phyloP scores from a whole-genome alignment of 805 yeast species.

The Kazachstania kunashirensis region DNA sequence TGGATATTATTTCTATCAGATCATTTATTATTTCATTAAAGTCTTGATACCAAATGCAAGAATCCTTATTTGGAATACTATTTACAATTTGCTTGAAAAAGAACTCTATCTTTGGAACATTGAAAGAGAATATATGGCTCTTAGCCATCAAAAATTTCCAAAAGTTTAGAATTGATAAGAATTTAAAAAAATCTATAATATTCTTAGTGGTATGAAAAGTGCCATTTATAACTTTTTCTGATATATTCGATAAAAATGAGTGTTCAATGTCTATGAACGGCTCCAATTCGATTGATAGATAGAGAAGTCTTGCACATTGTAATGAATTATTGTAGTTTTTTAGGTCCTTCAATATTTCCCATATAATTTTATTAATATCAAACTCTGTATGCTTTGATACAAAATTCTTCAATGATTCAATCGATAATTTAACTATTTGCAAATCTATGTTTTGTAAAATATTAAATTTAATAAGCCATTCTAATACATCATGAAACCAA shows the following conservation, averaged over 20 bases:
- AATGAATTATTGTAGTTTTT: neutral
- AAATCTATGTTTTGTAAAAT: constrained; percentile 15
- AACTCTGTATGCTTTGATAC: too few species aligned
- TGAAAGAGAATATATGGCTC: constrained; percentile 1
- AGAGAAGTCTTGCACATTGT: neutral
- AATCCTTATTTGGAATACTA: constrained; percentile 6
- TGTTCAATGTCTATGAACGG: constrained; percentile 3
- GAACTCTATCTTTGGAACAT: constrained; percentile 4
- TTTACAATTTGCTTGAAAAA: constrained; percentile 18
- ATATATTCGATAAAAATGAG: constrained; percentile 2
- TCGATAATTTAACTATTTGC: constrained; percentile 9
- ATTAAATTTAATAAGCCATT: constrained; percentile 18
- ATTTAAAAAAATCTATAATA: constrained; percentile 11
- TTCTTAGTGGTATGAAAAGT: neutral
- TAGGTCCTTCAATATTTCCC: too few species aligned
- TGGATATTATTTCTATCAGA: neutral
- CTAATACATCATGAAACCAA: constrained; percentile 13
- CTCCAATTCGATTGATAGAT: neutral
- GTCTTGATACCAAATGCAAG: constrained; percentile 10
- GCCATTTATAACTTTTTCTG: neutral
- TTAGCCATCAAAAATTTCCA: constrained; percentile 8
- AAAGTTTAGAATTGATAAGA: constrained; percentile 19
- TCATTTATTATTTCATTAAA: neutral
- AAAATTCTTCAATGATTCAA: constrained; percentile 9
- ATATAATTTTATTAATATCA: too few species aligned